Conservation (phyloP, 83 land plant species). For the Picea mariana region DNA sequence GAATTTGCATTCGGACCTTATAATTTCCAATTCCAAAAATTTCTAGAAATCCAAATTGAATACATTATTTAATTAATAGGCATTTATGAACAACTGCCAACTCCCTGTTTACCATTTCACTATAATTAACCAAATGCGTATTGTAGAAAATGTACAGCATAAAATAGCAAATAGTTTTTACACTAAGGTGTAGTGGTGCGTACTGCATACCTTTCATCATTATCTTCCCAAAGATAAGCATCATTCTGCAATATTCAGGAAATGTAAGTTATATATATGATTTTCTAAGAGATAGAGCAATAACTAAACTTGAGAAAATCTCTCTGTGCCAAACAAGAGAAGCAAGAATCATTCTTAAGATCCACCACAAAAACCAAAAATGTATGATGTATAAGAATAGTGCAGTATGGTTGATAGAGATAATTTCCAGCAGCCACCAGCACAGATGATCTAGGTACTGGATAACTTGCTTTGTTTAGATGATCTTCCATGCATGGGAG, state of each 20-base stretch:
- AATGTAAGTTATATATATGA: not conserved
- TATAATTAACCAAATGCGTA: too few relatives aligned
- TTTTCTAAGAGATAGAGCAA: not conserved
- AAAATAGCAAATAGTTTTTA: too few relatives aligned
- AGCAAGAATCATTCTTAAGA: not conserved
- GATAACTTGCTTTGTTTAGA: not conserved
- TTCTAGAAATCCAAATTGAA: too few relatives aligned
- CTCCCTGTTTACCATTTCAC: too few relatives aligned
- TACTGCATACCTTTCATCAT: constrained; percentile 75
- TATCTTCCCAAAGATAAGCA: constrained; percentile 76
- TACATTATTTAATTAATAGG: too few relatives aligned
- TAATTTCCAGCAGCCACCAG: not conserved
- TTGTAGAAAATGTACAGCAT: too few relatives aligned
- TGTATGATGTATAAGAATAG: not conserved
- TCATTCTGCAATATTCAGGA: constrained; percentile 48
- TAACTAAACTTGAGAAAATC: not conserved
- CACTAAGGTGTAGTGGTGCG: not conserved
- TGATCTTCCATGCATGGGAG: not conserved
- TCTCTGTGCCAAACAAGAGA: not conserved
- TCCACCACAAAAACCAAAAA: not conserved
- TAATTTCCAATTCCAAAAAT: too few relatives aligned
- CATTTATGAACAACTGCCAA: too few relatives aligned
- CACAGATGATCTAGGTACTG: not conserved
- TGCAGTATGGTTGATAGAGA: not conserved
- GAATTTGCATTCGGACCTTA: too few relatives aligned